Evolutionary conservation across 192 early-diverging fungal species (phyloP).

Genomic region (Jimgerdemannia flammicorona): DNA sequence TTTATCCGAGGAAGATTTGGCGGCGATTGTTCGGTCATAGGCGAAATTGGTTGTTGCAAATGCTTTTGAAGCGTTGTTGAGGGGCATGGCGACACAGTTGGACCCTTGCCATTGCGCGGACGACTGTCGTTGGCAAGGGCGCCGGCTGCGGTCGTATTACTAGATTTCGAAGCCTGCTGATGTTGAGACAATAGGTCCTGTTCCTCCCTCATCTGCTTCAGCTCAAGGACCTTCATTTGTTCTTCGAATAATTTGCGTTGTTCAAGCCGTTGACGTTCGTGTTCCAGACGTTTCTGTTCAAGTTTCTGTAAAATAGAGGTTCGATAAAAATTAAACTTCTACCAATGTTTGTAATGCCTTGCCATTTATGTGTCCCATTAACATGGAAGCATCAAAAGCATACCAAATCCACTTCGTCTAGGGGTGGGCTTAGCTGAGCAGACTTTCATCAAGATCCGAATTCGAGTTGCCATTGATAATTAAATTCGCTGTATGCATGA

Average conservation of each 20-base stretch:
- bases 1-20: background rate
- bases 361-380: background rate
- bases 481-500: no score
- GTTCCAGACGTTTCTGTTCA: slow-evolving; percentile 41
- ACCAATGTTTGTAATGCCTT: background rate
- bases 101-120: slow-evolving; percentile 21
- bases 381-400: background rate
- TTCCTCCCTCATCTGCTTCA: slow-evolving; percentile 43
- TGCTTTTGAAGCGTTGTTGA: slow-evolving; percentile 11
- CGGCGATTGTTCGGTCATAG: slow-evolving; percentile 5
- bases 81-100: slow-evolving; percentile 12
- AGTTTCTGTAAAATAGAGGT: slow-evolving; percentile 23
- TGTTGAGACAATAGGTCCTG: slow-evolving; percentile 35
- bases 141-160: slow-evolving; percentile 11
- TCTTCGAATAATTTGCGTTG: slow-evolving; percentile 40
- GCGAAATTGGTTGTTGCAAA: slow-evolving; percentile 13
- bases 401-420: background rate
- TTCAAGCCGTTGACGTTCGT: slow-evolving; percentile 37
- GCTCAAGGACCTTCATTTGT: slow-evolving; percentile 44
- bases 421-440: background rate
- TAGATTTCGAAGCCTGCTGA: slow-evolving; percentile 2
- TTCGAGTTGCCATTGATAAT: no score
- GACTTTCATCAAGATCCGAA: background rate
- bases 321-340: background rate
- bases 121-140: slow-evolving; percentile 14